Evolutionary conservation across 2,329 filamentous ascomycete species (phyloP), one percentile per base, ranked within the genome.

Genomic region (Verticillium dahliae): DNA sequence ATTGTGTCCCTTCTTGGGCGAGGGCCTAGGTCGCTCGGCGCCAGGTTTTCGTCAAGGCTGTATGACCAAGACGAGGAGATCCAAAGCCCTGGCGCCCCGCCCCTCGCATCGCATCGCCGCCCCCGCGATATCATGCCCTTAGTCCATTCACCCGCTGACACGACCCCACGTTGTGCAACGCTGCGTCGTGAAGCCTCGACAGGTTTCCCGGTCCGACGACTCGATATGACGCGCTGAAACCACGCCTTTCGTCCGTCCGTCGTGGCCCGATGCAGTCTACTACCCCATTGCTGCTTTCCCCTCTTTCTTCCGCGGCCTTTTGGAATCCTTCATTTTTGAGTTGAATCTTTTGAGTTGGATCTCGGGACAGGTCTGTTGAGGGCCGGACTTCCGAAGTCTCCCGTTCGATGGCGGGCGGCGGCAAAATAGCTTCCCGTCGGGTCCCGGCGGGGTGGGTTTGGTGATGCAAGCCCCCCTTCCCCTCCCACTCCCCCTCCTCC

Each of bases 161-260:
- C 52, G 57, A 62, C 56, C 60, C 60, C 60, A 62, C 60, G 60
- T 62, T 59, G 60, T 45, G 57, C 34, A n/a, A 62, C 50, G n/a
- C 39, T 34, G 57, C 57, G 33, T 50, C 57, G 57, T 58, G 57
- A 58, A 45, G 57, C 57, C 57, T 33, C 45, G 38, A 45, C 39
- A 33, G 34, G 14, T 6, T 11, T n/a, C 14, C 33, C 3, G 5
- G 45, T 37, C 45, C 45, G 45, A 9, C 45, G 22, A 13, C 45
- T 22, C n/a, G 13, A 27, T 50, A 18, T 22, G 45, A 50, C 45
- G 45, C 45, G 45, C 45, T 50, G 45, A 50, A 27, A 50, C 45
- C n/a, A n/a, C 35, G 9, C 45, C 4, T 10, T 31, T 18, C 45
- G n/a, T 27, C 45, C 45, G 45, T 50, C 45, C 45, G 45, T 27